A percentile compares a stretch with the other conserved stretches of the same genome.
Conservation (phyloP, 192 early-diverging fungal genomes). For the Linnemannia exigua region DNA sequence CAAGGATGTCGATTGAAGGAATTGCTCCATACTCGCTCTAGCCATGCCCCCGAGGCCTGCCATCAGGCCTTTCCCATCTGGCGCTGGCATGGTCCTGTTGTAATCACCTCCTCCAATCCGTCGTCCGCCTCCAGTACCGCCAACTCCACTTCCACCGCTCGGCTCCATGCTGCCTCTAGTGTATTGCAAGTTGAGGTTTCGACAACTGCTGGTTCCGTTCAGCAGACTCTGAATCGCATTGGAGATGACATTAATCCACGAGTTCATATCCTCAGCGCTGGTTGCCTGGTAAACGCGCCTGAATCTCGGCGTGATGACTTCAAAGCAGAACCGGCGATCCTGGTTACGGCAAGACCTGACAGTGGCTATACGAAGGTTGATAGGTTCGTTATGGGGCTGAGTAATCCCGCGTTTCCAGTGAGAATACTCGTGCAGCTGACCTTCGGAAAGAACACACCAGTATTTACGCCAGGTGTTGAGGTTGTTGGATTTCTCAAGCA, state of each 20-base stretch:
- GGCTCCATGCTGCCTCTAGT: neutral
- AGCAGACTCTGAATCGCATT: constrained; percentile 77
- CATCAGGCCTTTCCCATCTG: constrained; percentile 29
- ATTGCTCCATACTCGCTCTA: constrained; percentile 33
- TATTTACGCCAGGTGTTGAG: constrained; percentile 48
- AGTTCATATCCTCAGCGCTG: constrained; percentile 70
- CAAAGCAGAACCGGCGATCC: constrained; percentile 80
- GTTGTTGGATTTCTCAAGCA: constrained; percentile 46
- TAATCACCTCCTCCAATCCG: neutral
- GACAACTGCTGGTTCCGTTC: constrained; percentile 64
- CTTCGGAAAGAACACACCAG: constrained; percentile 77
- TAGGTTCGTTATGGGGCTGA: constrained; percentile 64
- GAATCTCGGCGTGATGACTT: constrained; percentile 72
- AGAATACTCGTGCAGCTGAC: constrained; percentile 73
- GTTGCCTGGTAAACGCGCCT: constrained; percentile 79
- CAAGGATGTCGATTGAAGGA: constrained; percentile 29
- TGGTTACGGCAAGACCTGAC: constrained; percentile 73
- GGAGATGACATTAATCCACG: constrained; percentile 77
- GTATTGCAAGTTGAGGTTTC: constrained; percentile 45
- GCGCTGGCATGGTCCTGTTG: neutral
- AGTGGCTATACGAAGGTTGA: constrained; percentile 77
- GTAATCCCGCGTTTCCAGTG: constrained; percentile 73
- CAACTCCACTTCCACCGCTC: neutral
- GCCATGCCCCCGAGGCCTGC: constrained; percentile 27
- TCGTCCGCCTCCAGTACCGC: constrained; percentile 17